Percentiles rank a stretch among this genome's conserved stretches.
phyloP scores from a whole-genome alignment of 176 grass and related monocot genomes.

The Eremochloa ophiuroides region DNA sequence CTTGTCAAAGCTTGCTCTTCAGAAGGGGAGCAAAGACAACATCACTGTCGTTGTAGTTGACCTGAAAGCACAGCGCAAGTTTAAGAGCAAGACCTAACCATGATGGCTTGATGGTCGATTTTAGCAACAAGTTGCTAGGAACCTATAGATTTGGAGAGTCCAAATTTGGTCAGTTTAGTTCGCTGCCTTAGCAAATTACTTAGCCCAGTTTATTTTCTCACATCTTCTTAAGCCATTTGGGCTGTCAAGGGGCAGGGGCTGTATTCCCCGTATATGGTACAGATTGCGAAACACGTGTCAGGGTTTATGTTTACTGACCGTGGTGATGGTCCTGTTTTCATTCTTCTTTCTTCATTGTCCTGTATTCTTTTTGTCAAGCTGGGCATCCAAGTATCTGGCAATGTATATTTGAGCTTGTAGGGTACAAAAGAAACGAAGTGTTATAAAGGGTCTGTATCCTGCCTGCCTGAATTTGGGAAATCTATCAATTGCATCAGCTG shows the following conservation, averaged over 20 bases:
- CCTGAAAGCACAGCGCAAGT: conserved; percentile 86
- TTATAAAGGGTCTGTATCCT: conserved; percentile 21
- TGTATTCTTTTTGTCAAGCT: conserved; percentile 52
- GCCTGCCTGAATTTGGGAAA: not conserved
- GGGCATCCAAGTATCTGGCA: conserved; percentile 47
- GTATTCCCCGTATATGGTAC: conserved; percentile 51
- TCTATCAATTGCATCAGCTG: not conserved
- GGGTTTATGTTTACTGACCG: conserved; percentile 46
- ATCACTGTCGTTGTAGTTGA: conserved; percentile 84
- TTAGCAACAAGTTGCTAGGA: conserved; percentile 25
- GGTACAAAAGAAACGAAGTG: conserved; percentile 37
- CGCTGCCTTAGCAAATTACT: conserved; percentile 39
- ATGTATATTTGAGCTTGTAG: conserved; percentile 63
- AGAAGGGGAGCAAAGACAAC: conserved; percentile 95
- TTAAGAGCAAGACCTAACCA: conserved; percentile 70
- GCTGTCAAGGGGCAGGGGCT: conserved; percentile 40
- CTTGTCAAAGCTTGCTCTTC: conserved; percentile 71
- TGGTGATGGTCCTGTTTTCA: conserved; percentile 43
- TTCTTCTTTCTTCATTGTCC: conserved; percentile 37
- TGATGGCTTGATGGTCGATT: conserved; percentile 28
- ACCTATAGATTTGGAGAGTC: conserved; percentile 48
- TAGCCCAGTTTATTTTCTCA: conserved; percentile 34
- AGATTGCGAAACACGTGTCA: conserved; percentile 31
- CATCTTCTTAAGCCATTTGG: conserved; percentile 25
- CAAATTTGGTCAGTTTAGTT: conserved; percentile 41